A percentile compares a stretch with the other conserved stretches of the same genome.
These are phyloP conservation scores for Ascochyta rabiei DNA, from an alignment of 2,329 filamentous ascomycete species.

Conservation along the genomic window DNA sequence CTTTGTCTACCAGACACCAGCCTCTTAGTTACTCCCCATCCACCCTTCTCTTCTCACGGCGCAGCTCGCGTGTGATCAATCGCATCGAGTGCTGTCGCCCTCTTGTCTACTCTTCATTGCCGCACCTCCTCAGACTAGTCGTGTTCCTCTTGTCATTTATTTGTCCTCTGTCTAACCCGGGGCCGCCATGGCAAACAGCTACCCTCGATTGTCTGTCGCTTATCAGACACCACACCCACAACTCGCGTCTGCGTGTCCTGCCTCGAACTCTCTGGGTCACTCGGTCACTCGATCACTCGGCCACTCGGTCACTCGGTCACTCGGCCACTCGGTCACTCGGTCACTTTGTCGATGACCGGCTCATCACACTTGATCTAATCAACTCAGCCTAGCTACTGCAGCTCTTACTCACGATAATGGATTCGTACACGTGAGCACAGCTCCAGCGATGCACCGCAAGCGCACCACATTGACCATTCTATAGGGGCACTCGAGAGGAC, in stretches of 20 bases:
- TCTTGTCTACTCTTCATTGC: constrained; percentile 36
- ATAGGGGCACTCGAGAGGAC: constrained; percentile 54
- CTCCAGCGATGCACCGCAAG: not conserved
- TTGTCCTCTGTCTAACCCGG: constrained; percentile 49
- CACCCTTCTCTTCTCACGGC: constrained; percentile 41
- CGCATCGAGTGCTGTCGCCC: constrained; percentile 36
- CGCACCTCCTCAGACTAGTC: constrained; percentile 35
- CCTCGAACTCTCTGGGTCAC: constrained; percentile 21
- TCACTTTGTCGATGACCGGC: constrained; percentile 26
- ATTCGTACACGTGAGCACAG: constrained; percentile 46
- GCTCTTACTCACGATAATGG: constrained; percentile 33
- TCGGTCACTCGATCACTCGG: constrained; percentile 9
- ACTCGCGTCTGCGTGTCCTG: constrained; percentile 28
- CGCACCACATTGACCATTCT: constrained; percentile 20
- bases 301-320: constrained; percentile 11
- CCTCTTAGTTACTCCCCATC: constrained; percentile 38
- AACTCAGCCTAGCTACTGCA: not conserved
- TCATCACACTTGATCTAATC: constrained; percentile 15
- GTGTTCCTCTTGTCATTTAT: constrained; percentile 38
- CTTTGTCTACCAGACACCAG: constrained; percentile 40
- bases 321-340: constrained; percentile 10
- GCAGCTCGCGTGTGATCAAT: constrained; percentile 41
- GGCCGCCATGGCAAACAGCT: constrained; percentile 52
- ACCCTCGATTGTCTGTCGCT: constrained; percentile 38
- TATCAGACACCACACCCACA: constrained; percentile 31